These are phyloP conservation scores for Prunus mira DNA, from an alignment of 306 rosid genomes.

Conservation along the genomic window DNA sequence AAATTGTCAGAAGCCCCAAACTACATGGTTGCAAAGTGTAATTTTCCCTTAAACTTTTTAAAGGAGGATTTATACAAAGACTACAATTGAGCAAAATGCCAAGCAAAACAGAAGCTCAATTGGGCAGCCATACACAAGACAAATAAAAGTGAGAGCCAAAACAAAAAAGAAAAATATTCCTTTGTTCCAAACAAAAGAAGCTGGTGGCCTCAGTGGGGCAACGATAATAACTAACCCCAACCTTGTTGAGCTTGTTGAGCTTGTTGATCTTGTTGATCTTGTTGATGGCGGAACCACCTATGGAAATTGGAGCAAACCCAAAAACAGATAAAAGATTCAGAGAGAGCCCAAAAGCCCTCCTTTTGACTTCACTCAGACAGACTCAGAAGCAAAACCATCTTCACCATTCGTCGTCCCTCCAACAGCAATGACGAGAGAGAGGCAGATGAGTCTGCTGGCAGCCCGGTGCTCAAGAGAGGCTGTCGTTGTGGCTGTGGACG, in stretches of 20 bases:
- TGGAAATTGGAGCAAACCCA: neutral
- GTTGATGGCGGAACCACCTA: neutral
- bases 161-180: neutral
- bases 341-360: neutral
- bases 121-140: neutral
- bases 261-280: neutral
- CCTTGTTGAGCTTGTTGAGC: neutral
- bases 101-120: neutral
- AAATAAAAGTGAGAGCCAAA: neutral
- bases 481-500: slow-evolving; percentile 23
- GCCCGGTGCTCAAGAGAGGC: neutral
- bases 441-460: neutral
- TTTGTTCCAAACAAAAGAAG: neutral
- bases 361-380: neutral
- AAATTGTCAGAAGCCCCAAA: no score
- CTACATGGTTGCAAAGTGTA: no score
- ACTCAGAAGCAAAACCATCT: neutral
- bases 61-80: no score
- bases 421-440: neutral
- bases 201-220: neutral
- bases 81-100: neutral
- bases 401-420: neutral
- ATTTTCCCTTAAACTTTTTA: no score
- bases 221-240: neutral
- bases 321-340: neutral